Percentiles rank a stretch among this genome's conserved stretches.
Conservation (phyloP, 1,284 basidiomycete genomes). For the Ceratobasidium sp. region DNA sequence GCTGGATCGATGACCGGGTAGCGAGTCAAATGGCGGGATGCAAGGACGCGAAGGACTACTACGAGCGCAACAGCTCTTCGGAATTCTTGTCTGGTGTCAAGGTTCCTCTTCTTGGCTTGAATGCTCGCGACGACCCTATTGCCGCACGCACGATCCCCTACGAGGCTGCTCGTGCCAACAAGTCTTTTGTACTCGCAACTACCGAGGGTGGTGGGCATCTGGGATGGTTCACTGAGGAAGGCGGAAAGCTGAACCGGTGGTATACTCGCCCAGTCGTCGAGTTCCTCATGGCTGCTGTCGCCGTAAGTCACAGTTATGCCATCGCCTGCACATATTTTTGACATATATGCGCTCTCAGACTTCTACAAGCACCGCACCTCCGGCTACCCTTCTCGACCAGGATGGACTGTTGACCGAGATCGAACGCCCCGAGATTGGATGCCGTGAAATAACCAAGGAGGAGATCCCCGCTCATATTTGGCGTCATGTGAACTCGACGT, state of each 20-base stretch:
- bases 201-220: slow-evolving; percentile 67
- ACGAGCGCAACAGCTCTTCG: slow-evolving; percentile 56
- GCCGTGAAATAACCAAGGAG: slow-evolving; percentile 31
- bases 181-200: slow-evolving; percentile 62
- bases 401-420: slow-evolving; percentile 18
- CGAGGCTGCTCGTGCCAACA: slow-evolving; percentile 55
- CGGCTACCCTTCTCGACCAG: not conserved
- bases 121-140: slow-evolving; percentile 67
- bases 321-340: not conserved
- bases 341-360: slow-evolving; percentile 28
- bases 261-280: slow-evolving; percentile 43
- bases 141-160: slow-evolving; percentile 57
- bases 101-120: slow-evolving; percentile 60
- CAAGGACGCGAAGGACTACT: slow-evolving; percentile 62
- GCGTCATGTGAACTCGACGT: slow-evolving; percentile 37
- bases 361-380: not conserved
- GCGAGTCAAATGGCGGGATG: slow-evolving; percentile 59
- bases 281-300: slow-evolving; percentile 22
- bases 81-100: slow-evolving; percentile 24
- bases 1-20: slow-evolving; percentile 43
- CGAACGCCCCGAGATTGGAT: slow-evolving; percentile 20
- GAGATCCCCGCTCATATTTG: slow-evolving; percentile 39
- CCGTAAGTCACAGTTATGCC: not conserved
- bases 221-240: slow-evolving; percentile 64
- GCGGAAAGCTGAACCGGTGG: slow-evolving; percentile 42